These are phyloP conservation scores for Magnusiomyces paraingens DNA, from an alignment of 1,139 yeast species.

Conservation along the genomic window DNA sequence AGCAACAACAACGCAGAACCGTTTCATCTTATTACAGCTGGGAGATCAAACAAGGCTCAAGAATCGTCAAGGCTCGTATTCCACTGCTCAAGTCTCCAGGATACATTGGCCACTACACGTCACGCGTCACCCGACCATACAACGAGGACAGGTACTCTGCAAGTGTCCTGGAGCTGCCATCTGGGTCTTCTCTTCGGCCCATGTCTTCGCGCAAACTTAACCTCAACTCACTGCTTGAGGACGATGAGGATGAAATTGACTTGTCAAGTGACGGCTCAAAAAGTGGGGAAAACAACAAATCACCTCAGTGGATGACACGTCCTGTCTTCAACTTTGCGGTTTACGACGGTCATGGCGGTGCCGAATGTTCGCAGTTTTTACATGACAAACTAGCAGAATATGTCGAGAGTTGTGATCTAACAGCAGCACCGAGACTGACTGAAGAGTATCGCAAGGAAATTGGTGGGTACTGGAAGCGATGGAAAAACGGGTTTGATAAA, in stretches of 20 bases:
- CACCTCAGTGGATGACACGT: slow-evolving; percentile 22
- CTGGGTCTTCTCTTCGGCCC: slow-evolving; percentile 34
- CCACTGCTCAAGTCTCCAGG: slow-evolving; percentile 63
- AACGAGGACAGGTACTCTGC: slow-evolving; percentile 80
- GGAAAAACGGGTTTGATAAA: slow-evolving; percentile 51
- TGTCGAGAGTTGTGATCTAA: slow-evolving; percentile 44
- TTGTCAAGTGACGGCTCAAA: slow-evolving; percentile 12
- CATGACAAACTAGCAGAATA: slow-evolving; percentile 46
- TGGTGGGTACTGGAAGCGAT: slow-evolving; percentile 86
- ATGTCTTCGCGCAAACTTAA: slow-evolving; percentile 27
- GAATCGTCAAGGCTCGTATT: slow-evolving; percentile 33
- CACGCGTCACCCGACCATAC: slow-evolving; percentile 66
- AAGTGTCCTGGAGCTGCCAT: slow-evolving; percentile 45
- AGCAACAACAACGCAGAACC: slow-evolving; percentile 6
- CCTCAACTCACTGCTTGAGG: background rate
- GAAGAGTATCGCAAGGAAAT: slow-evolving; percentile 48
- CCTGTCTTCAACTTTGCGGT: slow-evolving; percentile 60
- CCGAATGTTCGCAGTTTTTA: slow-evolving; percentile 59
- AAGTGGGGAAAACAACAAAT: slow-evolving; percentile 18
- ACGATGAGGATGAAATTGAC: background rate
- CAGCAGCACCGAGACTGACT: slow-evolving; percentile 40
- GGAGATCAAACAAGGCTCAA: slow-evolving; percentile 5
- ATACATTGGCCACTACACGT: slow-evolving; percentile 72
- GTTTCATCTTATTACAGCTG: slow-evolving; percentile 13
- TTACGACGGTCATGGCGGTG: slow-evolving; percentile 95